phyloP scores from a whole-genome alignment of 441 rosid species.

The Corymbia citriodora region DNA sequence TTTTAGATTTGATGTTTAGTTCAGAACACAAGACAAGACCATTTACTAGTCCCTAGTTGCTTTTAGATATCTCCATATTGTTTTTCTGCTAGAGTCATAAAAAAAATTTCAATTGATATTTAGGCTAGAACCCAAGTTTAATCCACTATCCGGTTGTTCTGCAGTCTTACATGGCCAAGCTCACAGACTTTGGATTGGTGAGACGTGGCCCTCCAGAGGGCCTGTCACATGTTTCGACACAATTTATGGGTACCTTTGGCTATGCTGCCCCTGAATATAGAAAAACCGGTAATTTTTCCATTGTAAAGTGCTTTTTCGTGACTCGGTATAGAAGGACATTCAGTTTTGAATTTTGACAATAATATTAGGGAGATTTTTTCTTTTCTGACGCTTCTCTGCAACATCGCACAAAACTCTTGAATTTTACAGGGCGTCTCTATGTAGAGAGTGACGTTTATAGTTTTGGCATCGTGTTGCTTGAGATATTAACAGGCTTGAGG shows the following conservation, averaged over 20 bases:
- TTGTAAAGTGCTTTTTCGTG: not conserved
- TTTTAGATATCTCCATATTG: not conserved
- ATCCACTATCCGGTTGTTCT: not conserved
- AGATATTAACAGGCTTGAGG: not conserved
- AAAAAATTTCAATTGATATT: not conserved
- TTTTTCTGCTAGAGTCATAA: not conserved
- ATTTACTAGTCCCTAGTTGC: too few relatives aligned
- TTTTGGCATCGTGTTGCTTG: not conserved
- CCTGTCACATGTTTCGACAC: not conserved
- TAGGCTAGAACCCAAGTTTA: not conserved
- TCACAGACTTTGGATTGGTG: conserved; percentile 3
- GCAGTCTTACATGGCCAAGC: conserved; percentile 7
- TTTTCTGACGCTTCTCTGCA: too few relatives aligned
- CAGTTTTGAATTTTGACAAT: too few relatives aligned
- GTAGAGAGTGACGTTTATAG: not conserved
- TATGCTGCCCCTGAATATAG: conserved; percentile 11
- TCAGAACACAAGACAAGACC: not conserved
- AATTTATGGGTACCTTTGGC: not conserved
- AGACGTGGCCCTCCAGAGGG: not conserved
- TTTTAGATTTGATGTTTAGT: not conserved
- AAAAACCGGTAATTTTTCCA: not conserved
- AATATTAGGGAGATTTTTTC: too few relatives aligned
- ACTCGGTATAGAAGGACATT: not conserved
- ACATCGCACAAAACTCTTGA: too few relatives aligned
- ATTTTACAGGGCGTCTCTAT: not conserved